A percentile compares a stretch with the other conserved stretches of the same genome.
Evolutionary conservation across 805 yeast species (phyloP).

Genomic region (Lachancea nothofagi): DNA sequence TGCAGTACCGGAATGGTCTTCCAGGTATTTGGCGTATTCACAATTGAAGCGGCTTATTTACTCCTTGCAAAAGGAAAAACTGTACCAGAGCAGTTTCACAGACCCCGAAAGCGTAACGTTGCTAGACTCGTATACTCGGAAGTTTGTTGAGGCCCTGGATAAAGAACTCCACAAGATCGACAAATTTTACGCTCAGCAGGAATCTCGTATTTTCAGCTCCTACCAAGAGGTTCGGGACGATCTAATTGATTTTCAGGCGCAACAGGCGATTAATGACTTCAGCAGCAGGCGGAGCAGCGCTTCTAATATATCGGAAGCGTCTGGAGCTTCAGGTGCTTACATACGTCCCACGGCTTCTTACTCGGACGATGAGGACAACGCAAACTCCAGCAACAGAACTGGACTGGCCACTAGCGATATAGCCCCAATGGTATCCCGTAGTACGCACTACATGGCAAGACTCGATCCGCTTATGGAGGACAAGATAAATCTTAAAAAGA

Average conservation of each 20-base stretch:
- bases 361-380: constrained; percentile 15
- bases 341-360: constrained; percentile 5
- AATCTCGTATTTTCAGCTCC: constrained; percentile 35
- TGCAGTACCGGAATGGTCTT: constrained; percentile 98
- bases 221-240: constrained; percentile 57
- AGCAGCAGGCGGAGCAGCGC: constrained; percentile 7
- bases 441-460: constrained; percentile 7
- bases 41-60: constrained; percentile 81
- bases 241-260: constrained; percentile 51
- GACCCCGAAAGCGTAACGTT: constrained; percentile 14
- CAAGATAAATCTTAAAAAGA: constrained; percentile 57
- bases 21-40: constrained; percentile 85
- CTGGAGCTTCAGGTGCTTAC: constrained; percentile 4
- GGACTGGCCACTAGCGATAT: constrained; percentile 8
- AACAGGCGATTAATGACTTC: constrained; percentile 7
- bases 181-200: constrained; percentile 64
- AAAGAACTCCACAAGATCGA: constrained; percentile 73
- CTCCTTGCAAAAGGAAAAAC: constrained; percentile 63
- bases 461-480: constrained; percentile 24
- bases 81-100: constrained; percentile 27
- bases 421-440: constrained; percentile 8
- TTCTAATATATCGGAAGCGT: constrained; percentile 4
- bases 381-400: neutral
- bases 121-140: constrained; percentile 45
- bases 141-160: constrained; percentile 70